These are phyloP conservation scores for Boletus mariae DNA, from an alignment of 1,284 basidiomycete species.

Conservation along the genomic window DNA sequence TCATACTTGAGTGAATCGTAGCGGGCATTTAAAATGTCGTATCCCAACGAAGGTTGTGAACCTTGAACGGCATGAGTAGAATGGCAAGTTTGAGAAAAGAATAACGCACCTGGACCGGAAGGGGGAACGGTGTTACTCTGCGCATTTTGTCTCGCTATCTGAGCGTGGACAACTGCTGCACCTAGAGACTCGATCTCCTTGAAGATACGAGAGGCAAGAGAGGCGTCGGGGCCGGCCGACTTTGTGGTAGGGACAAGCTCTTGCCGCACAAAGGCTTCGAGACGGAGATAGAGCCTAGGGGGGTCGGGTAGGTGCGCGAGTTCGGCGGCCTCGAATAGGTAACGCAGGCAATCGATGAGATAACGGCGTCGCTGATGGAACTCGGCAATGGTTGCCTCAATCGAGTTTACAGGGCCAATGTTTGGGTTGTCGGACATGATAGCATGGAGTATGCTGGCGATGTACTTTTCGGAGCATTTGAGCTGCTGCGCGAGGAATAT, in stretches of 20 bases:
- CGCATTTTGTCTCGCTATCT: slow-evolving; percentile 57
- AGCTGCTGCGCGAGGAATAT: slow-evolving; percentile 75
- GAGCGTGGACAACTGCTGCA: slow-evolving; percentile 48
- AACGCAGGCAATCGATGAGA: slow-evolving; percentile 61
- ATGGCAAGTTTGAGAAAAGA: too few relatives aligned
- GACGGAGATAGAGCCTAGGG: slow-evolving; percentile 42
- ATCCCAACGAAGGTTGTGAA: slow-evolving; percentile 49
- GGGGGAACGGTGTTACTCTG: slow-evolving; percentile 57
- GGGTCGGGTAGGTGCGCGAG: slow-evolving; percentile 39
- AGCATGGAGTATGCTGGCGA: slow-evolving; percentile 64
- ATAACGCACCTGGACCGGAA: slow-evolving; percentile 46
- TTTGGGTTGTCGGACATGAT: slow-evolving; percentile 65
- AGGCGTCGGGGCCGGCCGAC: slow-evolving; percentile 33
- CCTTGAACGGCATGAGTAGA: slow-evolving; percentile 31
- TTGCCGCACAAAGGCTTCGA: slow-evolving; percentile 51
- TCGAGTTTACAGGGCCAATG: slow-evolving; percentile 47
- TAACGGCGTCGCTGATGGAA: slow-evolving; percentile 66
- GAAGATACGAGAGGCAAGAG: slow-evolving; percentile 56
- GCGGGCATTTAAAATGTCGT: slow-evolving; percentile 61
- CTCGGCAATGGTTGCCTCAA: slow-evolving; percentile 63
- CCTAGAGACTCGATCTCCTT: slow-evolving; percentile 60
- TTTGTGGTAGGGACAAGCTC: slow-evolving; percentile 45
- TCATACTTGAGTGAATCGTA: slow-evolving; percentile 73
- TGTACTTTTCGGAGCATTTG: slow-evolving; percentile 71
- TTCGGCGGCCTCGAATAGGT: slow-evolving; percentile 46